These are phyloP conservation scores for Suaeda aralocaspica DNA, from an alignment of 148 eudicot species.

Conservation along the genomic window DNA sequence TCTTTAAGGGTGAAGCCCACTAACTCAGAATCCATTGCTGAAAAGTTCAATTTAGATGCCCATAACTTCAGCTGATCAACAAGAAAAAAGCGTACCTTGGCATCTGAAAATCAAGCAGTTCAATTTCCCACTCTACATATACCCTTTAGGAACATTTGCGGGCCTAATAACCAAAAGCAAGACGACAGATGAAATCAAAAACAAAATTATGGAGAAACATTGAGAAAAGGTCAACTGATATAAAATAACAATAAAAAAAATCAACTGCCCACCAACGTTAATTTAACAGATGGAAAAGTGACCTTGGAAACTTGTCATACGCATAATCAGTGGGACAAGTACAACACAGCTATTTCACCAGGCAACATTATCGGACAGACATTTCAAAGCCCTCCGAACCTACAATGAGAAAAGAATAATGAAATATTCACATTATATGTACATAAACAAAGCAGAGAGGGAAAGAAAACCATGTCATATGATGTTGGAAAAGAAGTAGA, in stretches of 20 bases:
- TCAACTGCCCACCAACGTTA: not conserved
- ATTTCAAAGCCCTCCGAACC: slow-evolving; percentile 99
- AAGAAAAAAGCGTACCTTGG: slow-evolving; percentile 57
- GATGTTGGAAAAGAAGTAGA: not conserved
- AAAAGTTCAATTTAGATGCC: not conserved
- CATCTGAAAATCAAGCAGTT: slow-evolving; percentile 89
- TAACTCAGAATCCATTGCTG: not conserved
- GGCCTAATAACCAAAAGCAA: slow-evolving; percentile 49
- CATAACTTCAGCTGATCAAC: not conserved
- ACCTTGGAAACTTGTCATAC: slow-evolving; percentile 93
- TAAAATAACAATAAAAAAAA: not conserved
- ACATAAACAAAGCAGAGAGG: not conserved
- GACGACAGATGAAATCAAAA: slow-evolving; percentile 1
- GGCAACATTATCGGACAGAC: slow-evolving; percentile 93
- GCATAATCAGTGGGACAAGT: slow-evolving; percentile 99
- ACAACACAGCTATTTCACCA: slow-evolving; percentile 81
- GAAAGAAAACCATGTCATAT: not conserved
- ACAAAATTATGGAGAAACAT: not conserved
- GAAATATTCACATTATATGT: not conserved
- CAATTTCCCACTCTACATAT: slow-evolving; percentile 91
- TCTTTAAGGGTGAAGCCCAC: not conserved
- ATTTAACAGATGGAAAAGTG: slow-evolving; percentile 1
- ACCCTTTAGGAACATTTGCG: slow-evolving; percentile 76
- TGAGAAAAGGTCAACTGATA: not conserved
- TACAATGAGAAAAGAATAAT: slow-evolving; percentile 15